A percentile compares a stretch with the other conserved stretches of the same genome.
phyloP scores from a whole-genome alignment of 2,329 filamentous ascomycete species.

The Trichothecium sympodiale region DNA sequence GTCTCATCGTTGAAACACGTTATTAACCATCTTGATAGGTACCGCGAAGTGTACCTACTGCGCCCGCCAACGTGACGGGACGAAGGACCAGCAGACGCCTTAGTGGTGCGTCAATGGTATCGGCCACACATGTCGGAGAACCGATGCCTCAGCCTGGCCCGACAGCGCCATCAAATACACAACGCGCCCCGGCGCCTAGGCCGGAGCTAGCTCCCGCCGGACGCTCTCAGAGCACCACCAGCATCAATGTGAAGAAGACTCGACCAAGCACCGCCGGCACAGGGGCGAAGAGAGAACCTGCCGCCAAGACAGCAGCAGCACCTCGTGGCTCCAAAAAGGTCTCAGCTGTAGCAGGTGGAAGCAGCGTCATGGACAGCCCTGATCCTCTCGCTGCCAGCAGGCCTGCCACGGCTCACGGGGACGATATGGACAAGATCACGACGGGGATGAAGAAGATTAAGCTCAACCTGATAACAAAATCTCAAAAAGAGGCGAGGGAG shows the following conservation, averaged over 20 bases:
- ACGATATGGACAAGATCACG: constrained; percentile 43
- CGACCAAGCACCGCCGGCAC: constrained; percentile 27
- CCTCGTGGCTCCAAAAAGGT: constrained; percentile 24
- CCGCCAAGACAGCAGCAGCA: constrained; percentile 14
- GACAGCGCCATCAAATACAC: no score
- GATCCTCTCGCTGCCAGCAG: constrained; percentile 5
- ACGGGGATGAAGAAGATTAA: constrained; percentile 52
- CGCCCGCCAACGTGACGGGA: constrained; percentile 11
- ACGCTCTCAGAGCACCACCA: constrained; percentile 7
- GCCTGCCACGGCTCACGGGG: constrained; percentile 9
- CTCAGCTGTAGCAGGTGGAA: constrained; percentile 9
- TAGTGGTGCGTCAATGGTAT: constrained; percentile 33
- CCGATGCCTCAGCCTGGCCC: constrained; percentile 7
- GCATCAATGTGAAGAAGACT: constrained; percentile 47
- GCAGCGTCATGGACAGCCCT: constrained; percentile 3
- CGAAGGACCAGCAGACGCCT: constrained; percentile 33
- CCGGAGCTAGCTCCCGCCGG: constrained; percentile 2
- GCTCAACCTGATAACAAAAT: constrained; percentile 48
- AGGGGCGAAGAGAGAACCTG: constrained; percentile 30
- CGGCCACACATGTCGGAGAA: constrained; percentile 11
- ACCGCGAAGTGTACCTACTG: constrained; percentile 16
- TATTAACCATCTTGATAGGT: constrained; percentile 18
- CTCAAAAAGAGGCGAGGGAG: constrained; percentile 44
- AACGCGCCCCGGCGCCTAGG: constrained; percentile 1
- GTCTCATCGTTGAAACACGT: not conserved